Percentiles rank a stretch among this genome's conserved stretches.
Conservation (phyloP, 176 grass and related monocot genomes). For the Tuctoria greenei region DNA sequence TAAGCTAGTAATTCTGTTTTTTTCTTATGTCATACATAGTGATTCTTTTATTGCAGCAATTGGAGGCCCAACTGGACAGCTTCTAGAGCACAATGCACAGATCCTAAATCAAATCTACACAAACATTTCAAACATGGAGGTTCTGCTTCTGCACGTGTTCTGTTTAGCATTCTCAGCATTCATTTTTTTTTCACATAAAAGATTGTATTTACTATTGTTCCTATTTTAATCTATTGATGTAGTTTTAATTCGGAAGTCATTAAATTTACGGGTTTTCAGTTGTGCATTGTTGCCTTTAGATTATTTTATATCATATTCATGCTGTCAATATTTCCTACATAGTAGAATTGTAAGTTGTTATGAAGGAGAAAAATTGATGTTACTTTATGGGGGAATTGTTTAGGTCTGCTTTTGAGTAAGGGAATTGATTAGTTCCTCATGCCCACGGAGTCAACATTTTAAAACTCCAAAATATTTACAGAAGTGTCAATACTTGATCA, state of each 20-base stretch:
- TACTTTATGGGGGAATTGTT: neutral
- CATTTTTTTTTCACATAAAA: neutral
- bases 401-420: neutral
- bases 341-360: neutral
- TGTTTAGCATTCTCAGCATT: neutral
- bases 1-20: neutral
- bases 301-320: neutral
- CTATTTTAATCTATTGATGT: neutral
- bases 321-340: neutral
- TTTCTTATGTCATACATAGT: neutral
- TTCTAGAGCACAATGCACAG: constrained; percentile 62
- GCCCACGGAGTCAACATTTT: neutral
- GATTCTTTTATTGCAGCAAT: constrained; percentile 49
- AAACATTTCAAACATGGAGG: constrained; percentile 64
- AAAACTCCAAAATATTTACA: neutral
- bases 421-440: neutral
- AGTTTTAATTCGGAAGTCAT: neutral
- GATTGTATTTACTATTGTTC: neutral
- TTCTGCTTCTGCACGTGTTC: constrained; percentile 24
- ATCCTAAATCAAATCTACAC: constrained; percentile 58
- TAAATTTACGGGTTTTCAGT: neutral
- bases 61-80: constrained; percentile 58
- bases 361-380: neutral
- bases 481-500: neutral
- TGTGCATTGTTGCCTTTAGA: neutral